Percentiles rank a stretch among this genome's conserved stretches.
These are phyloP conservation scores for Ceratocystis alfenasii DNA, from an alignment of 2,329 filamentous ascomycete genomes.

Conservation along the genomic window DNA sequence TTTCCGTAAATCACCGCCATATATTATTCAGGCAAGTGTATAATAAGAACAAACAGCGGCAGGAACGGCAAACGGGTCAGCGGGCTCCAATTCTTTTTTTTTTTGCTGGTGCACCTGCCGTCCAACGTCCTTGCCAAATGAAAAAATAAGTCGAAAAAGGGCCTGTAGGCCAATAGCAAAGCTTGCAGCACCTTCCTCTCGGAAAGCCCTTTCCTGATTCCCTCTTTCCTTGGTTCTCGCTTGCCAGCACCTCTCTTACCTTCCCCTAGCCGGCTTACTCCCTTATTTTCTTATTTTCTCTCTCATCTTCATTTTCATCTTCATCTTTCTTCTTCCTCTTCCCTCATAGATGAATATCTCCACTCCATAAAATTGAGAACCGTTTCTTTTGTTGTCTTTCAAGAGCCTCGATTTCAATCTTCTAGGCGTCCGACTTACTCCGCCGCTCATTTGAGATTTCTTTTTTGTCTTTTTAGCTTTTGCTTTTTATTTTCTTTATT, in stretches of 20 bases:
- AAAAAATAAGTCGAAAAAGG: neutral
- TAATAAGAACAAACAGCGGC: neutral
- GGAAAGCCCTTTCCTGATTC: neutral
- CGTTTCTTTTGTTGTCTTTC: conserved; percentile 7
- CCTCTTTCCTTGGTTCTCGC: neutral
- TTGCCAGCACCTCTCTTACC: neutral
- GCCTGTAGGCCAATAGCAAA: neutral
- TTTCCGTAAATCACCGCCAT: conserved; percentile 9
- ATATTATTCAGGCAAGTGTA: too few species aligned
- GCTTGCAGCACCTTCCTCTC: conserved; percentile 2
- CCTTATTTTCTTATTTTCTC: neutral
- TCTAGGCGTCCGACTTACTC: conserved; percentile 18
- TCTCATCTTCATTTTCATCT: neutral
- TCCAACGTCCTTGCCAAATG: neutral
- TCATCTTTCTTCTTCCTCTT: neutral
- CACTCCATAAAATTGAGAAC: conserved; percentile 12
- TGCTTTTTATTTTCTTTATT: conserved; percentile 6
- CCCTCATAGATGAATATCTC: neutral
- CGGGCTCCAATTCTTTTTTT: conserved; percentile 1
- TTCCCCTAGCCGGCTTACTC: neutral
- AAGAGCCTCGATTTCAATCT: conserved; percentile 2
- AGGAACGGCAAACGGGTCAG: conserved; percentile 13
- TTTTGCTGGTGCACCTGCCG: conserved; percentile 9
- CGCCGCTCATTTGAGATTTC: conserved; percentile 19
- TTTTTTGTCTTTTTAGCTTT: conserved; percentile 3